Conservation (phyloP, 164 flowering plant species). For the Stephania cephalantha region DNA sequence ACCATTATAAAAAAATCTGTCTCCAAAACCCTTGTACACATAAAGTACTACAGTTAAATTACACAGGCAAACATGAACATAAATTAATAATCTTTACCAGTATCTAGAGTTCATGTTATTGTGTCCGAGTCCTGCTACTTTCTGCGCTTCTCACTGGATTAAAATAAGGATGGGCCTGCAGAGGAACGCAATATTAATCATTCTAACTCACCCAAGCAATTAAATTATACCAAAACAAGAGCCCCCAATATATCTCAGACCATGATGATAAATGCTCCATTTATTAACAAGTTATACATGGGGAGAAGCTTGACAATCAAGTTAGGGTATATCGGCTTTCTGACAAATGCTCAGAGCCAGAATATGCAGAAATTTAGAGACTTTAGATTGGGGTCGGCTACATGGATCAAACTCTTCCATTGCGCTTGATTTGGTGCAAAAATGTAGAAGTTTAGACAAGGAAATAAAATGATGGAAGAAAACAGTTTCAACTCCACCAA, state of each 20-base stretch:
- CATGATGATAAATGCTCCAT: neutral
- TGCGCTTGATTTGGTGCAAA: too few relatives aligned
- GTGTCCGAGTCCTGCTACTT: slow-evolving; percentile 59
- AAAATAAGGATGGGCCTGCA: slow-evolving; percentile 96
- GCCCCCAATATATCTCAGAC: neutral
- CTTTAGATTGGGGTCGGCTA: neutral
- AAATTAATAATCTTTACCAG: neutral
- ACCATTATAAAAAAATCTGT: neutral
- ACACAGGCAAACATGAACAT: neutral
- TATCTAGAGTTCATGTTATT: slow-evolving; percentile 14
- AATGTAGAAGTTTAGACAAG: too few relatives aligned
- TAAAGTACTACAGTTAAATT: neutral
- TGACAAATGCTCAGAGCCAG: neutral
- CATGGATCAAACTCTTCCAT: too few relatives aligned
- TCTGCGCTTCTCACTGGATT: slow-evolving; percentile 73
- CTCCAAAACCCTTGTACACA: neutral
- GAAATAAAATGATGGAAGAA: too few relatives aligned
- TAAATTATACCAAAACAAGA: neutral
- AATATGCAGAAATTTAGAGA: neutral
- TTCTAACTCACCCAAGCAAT: neutral
- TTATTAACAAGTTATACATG: neutral
- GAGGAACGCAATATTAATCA: neutral
- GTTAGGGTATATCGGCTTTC: neutral
- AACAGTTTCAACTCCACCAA: too few relatives aligned
- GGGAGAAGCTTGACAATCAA: neutral